Evolutionary conservation across 495 filamentous ascomycete species (phyloP).

Genomic region (Trypethelium eluteriae): DNA sequence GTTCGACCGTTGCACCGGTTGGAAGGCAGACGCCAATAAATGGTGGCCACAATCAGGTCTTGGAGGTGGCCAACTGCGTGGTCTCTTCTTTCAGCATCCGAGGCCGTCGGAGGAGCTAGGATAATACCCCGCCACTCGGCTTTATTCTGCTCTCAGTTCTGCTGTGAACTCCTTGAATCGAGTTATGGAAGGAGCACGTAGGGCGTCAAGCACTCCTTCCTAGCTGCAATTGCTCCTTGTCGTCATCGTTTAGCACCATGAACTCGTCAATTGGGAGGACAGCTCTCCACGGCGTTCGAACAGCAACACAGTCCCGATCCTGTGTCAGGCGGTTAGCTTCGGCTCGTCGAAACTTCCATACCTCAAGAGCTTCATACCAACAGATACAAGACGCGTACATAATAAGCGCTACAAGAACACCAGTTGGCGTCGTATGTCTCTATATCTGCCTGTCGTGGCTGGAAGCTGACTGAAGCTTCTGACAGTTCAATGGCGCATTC

Average conservation of each 20-base stretch:
- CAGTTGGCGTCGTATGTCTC: conserved; percentile 65
- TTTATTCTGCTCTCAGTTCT: too few species aligned
- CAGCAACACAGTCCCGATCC: background rate
- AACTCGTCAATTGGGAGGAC: background rate
- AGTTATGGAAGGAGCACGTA: too few species aligned
- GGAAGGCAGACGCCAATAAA: too few species aligned
- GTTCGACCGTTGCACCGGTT: too few species aligned
- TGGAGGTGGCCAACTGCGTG: too few species aligned
- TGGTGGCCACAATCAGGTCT: too few species aligned
- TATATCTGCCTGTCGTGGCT: background rate
- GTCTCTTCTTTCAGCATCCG: too few species aligned
- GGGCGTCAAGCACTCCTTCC: background rate
- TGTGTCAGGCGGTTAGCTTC: conserved; percentile 32
- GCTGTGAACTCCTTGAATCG: too few species aligned
- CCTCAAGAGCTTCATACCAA: conserved; percentile 48
- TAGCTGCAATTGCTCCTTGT: background rate
- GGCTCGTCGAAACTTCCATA: conserved; percentile 59
- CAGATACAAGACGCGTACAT: conserved; percentile 89
- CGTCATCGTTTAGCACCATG: background rate
- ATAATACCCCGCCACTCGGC: too few species aligned
- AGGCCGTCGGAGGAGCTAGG: too few species aligned
- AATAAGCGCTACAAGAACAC: conserved; percentile 76
- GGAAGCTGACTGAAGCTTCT: background rate
- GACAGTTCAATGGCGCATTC: conserved; percentile 89
- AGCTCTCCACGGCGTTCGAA: background rate